Conservation (phyloP, 2,329 filamentous ascomycete species). For the Calonectria honghensis region DNA sequence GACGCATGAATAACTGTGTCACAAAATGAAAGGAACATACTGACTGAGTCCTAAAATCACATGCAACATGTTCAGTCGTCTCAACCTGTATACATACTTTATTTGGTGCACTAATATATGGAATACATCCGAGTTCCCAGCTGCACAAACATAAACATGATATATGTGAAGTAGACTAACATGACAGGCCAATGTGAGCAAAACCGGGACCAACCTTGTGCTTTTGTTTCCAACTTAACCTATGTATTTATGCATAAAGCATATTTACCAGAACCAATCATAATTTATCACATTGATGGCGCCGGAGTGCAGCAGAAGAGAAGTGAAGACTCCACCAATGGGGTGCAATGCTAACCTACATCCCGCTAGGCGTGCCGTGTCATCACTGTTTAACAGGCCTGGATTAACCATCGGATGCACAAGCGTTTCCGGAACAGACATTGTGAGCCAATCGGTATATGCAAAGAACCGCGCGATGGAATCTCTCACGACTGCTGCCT, state of each 20-base stretch:
- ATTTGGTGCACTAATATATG: too few species aligned
- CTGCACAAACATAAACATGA: not conserved
- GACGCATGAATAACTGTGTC: not conserved
- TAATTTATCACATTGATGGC: not conserved
- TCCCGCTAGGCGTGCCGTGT: not conserved
- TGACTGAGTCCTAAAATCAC: not conserved
- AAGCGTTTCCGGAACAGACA: not conserved
- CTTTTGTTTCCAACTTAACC: not conserved
- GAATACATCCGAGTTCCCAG: too few species aligned
- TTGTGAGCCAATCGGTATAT: not conserved
- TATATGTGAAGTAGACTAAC: not conserved
- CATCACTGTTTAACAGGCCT: not conserved
- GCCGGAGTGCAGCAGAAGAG: not conserved
- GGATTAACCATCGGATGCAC: not conserved
- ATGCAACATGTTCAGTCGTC: not conserved
- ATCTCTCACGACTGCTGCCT: constrained; percentile 1
- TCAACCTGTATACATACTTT: not conserved
- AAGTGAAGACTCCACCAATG: not conserved
- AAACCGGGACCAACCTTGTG: not conserved
- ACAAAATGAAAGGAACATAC: not conserved
- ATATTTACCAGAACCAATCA: not conserved
- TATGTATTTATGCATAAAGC: not conserved
- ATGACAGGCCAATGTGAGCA: not conserved
- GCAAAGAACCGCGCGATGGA: not conserved
- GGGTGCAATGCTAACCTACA: not conserved